Conservation (phyloP, 371 early-diverging fungal species). For the Parasitella parasitica region DNA sequence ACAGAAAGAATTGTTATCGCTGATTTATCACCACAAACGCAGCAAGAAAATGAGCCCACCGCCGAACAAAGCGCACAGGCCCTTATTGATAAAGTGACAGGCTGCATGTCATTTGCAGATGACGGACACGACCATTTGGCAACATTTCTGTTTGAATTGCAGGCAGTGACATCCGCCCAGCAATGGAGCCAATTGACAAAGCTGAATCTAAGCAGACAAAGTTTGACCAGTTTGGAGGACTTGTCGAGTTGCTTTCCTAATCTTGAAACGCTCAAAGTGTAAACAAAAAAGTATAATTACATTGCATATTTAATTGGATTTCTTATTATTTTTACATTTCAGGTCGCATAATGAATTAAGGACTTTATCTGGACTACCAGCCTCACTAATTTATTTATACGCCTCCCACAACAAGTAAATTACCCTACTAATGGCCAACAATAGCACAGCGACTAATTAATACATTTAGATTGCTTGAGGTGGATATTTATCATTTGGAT, state of each 20-base stretch:
- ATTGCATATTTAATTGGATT: no score
- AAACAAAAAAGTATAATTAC: constrained; percentile 4
- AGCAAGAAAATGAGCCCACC: not conserved
- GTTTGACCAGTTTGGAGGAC: constrained; percentile 16
- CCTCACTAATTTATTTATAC: constrained; percentile 26
- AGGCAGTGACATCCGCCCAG: not conserved
- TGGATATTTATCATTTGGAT: constrained; percentile 36
- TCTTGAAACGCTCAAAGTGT: constrained; percentile 37
- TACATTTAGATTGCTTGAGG: constrained; percentile 30
- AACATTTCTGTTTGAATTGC: not conserved
- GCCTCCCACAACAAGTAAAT: constrained; percentile 36
- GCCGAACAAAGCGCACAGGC: not conserved
- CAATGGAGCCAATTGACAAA: constrained; percentile 33
- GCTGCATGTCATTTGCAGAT: not conserved
- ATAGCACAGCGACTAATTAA: not conserved
- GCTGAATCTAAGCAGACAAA: constrained; percentile 34
- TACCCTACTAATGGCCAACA: not conserved
- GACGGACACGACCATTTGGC: not conserved
- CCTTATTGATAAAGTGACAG: not conserved
- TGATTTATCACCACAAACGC: not conserved
- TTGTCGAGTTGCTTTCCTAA: constrained; percentile 24
- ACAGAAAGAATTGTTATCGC: not conserved
- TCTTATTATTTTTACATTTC: not conserved
- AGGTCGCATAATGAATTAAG: constrained; percentile 44
- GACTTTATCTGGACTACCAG: constrained; percentile 28